phyloP scores from a whole-genome alignment of 495 filamentous ascomycete genomes.

The Terfezia claveryi region DNA sequence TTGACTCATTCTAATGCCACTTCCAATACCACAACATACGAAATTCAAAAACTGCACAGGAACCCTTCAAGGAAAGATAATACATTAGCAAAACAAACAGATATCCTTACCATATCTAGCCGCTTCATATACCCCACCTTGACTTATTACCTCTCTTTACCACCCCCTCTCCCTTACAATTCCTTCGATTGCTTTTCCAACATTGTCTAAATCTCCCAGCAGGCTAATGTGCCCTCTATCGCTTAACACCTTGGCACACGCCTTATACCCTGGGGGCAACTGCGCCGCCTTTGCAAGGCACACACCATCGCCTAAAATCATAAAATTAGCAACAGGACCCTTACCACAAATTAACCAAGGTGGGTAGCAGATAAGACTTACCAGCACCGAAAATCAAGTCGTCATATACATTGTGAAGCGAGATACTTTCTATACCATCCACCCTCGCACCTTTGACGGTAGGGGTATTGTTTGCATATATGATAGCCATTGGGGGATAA shows the following conservation, averaged over 20 bases:
- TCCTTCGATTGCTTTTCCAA: conserved; percentile 50
- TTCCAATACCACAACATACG: too few species aligned
- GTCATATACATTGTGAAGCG: conserved; percentile 59
- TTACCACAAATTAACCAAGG: conserved; percentile 12
- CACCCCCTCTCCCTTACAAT: conserved; percentile 41
- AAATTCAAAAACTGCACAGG: too few species aligned
- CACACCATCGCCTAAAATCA: conserved; percentile 41
- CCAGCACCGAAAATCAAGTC: conserved; percentile 62
- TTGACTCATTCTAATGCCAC: too few species aligned
- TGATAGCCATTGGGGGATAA: conserved; percentile 66
- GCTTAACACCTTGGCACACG: conserved; percentile 46
- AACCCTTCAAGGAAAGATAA: too few species aligned
- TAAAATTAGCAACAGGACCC: too few species aligned
- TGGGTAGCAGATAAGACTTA: too few species aligned
- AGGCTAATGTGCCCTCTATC: conserved; percentile 73
- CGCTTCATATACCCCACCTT: too few species aligned
- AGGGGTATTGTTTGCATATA: conserved; percentile 72
- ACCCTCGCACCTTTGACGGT: conserved; percentile 68
- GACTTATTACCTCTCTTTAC: not conserved
- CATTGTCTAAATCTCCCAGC: conserved; percentile 62
- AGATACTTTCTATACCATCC: conserved; percentile 41
- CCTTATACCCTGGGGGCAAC: conserved; percentile 58
- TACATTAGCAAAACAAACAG: too few species aligned
- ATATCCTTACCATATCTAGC: too few species aligned
- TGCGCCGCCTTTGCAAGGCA: conserved; percentile 69